Conservation (phyloP, 495 filamentous ascomycete genomes). For the Penicillium goetzii region DNA sequence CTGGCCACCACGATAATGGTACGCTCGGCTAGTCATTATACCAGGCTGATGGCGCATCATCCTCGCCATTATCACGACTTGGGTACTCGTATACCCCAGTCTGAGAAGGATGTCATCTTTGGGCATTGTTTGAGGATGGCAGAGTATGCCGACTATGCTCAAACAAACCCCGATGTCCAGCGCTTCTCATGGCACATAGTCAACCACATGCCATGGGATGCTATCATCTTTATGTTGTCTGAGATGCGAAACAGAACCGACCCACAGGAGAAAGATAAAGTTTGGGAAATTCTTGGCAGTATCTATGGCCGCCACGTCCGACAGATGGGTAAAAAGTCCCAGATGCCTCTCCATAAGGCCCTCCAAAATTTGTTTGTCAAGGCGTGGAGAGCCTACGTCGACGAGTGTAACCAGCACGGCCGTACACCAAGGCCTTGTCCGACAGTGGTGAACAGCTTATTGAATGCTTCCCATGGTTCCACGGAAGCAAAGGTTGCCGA, state of each 20-base stretch:
- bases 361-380: slow-evolving; percentile 42
- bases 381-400: slow-evolving; percentile 39
- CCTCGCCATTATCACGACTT: slow-evolving; percentile 44
- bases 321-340: slow-evolving; percentile 23
- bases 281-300: slow-evolving; percentile 39
- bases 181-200: slow-evolving; percentile 43
- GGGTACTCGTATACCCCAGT: slow-evolving; percentile 30
- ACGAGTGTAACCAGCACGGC: slow-evolving; percentile 30
- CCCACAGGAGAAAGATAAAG: slow-evolving; percentile 34
- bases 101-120: slow-evolving; percentile 46
- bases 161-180: slow-evolving; percentile 29
- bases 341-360: slow-evolving; percentile 39
- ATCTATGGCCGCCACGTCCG: slow-evolving; percentile 34
- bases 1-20: slow-evolving; percentile 54
- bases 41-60: slow-evolving; percentile 45
- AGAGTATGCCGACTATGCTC: slow-evolving; percentile 38
- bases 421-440: slow-evolving; percentile 33
- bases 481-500: not conserved
- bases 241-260: slow-evolving; percentile 40
- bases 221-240: slow-evolving; percentile 47
- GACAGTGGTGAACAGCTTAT: slow-evolving; percentile 20
- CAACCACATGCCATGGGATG: slow-evolving; percentile 47
- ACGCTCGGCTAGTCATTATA: slow-evolving; percentile 37
- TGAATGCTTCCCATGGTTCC: slow-evolving; percentile 6
- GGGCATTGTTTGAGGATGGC: slow-evolving; percentile 41